Evolutionary conservation across 163 green algal species (phyloP).

Genomic region (Chlamydomonas reinhardtii): DNA sequence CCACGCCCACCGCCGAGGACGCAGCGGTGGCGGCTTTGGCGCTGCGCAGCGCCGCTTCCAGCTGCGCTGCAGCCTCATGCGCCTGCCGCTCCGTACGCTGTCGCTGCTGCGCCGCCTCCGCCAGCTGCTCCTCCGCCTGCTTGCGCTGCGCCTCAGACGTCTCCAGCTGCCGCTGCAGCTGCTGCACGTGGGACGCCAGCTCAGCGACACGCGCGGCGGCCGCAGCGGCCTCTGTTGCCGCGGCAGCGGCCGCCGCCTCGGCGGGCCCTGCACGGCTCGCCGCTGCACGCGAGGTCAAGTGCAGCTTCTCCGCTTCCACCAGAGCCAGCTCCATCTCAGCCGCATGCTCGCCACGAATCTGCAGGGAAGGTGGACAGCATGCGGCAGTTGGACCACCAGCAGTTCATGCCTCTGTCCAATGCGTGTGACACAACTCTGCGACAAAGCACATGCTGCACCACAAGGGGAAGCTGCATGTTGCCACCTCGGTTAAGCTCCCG

Average conservation of each 20-base stretch:
- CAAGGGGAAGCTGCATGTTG: too few relatives aligned
- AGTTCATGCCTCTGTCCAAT: too few relatives aligned
- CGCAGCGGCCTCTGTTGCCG: not conserved
- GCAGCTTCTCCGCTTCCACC: slow-evolving; percentile 6
- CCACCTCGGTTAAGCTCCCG: too few relatives aligned
- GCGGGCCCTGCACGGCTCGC: not conserved
- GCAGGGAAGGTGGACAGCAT: too few relatives aligned
- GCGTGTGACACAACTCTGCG: too few relatives aligned
- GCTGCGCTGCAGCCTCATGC: not conserved
- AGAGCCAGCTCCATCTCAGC: slow-evolving; percentile 12
- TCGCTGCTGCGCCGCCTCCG: not conserved
- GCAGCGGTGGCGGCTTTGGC: not conserved
- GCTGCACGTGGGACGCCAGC: not conserved
- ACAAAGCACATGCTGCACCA: too few relatives aligned
- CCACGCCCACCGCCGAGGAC: not conserved
- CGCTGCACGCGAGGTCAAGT: not conserved
- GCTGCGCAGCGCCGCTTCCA: not conserved
- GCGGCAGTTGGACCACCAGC: too few relatives aligned
- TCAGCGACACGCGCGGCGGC: not conserved
- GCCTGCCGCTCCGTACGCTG: not conserved
- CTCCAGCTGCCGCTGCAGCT: not conserved
- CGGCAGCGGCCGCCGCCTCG: not conserved
- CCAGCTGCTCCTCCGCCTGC: not conserved
- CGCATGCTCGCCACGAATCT: not conserved
- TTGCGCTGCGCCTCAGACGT: not conserved